phyloP scores from a whole-genome alignment of 148 eudicot species.

The Polygonum aviculare region DNA sequence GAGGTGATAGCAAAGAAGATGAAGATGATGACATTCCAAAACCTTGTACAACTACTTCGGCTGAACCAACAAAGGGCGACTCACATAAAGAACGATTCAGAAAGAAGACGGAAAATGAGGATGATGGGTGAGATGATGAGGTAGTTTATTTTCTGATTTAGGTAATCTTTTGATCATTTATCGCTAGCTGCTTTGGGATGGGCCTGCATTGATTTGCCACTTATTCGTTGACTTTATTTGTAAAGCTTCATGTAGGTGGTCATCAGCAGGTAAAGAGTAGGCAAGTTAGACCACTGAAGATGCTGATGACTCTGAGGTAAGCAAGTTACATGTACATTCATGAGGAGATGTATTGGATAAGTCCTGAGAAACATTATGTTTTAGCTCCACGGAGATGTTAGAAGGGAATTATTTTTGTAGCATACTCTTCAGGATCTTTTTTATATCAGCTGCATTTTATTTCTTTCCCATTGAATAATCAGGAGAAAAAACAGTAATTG shows the following conservation, averaged over 20 bases:
- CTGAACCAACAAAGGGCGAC: constrained; percentile 39
- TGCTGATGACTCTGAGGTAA: constrained; percentile 76
- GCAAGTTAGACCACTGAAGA: constrained; percentile 47
- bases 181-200: background rate
- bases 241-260: constrained; percentile 32
- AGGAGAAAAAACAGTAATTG: background rate
- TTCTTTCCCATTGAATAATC: background rate
- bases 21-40: constrained; percentile 23
- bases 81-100: constrained; percentile 58
- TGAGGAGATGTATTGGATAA: no score
- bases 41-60: constrained; percentile 20
- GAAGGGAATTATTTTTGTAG: background rate
- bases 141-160: constrained; percentile 38
- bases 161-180: constrained; percentile 29
- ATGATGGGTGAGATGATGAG: constrained; percentile 66
- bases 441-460: background rate
- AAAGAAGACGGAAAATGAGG: constrained; percentile 61
- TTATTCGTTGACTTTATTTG: constrained; percentile 28
- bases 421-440: background rate
- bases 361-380: no score
- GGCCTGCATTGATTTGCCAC: constrained; percentile 20
- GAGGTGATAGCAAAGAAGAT: constrained; percentile 76
- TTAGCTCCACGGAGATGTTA: background rate
- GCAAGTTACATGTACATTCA: background rate
- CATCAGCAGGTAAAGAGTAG: constrained; percentile 35